phyloP scores from a whole-genome alignment of 1,284 basidiomycete genomes.

The Pyrrhoderma noxium region DNA sequence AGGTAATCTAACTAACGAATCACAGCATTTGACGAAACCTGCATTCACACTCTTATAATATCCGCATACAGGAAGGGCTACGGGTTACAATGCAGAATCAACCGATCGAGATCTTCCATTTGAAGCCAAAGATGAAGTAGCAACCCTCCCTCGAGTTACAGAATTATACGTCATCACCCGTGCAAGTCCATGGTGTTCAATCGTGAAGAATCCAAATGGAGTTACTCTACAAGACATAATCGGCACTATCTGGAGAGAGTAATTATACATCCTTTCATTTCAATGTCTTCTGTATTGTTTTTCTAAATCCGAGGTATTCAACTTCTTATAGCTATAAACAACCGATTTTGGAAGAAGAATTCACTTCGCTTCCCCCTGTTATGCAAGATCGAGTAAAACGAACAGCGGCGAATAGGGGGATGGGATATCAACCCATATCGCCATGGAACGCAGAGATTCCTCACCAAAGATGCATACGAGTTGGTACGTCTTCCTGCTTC shows the following conservation, averaged over 20 bases:
- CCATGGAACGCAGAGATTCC: constrained; percentile 39
- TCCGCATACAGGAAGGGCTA: constrained; percentile 39
- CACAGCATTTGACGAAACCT: not conserved
- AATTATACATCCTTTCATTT: constrained; percentile 24
- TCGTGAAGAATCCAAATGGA: constrained; percentile 61
- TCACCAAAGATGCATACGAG: not conserved
- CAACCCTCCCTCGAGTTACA: constrained; percentile 68
- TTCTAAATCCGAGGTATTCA: not conserved
- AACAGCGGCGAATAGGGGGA: constrained; percentile 38
- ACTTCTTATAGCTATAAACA: constrained; percentile 52
- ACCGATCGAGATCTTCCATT: constrained; percentile 58
- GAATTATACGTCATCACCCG: constrained; percentile 69
- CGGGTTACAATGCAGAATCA: constrained; percentile 51
- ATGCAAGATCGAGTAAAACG: constrained; percentile 65
- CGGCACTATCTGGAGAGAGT: constrained; percentile 64
- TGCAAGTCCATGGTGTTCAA: constrained; percentile 71
- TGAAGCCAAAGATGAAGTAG: constrained; percentile 63
- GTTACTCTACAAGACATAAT: constrained; percentile 70
- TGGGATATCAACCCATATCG: constrained; percentile 39
- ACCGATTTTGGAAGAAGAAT: constrained; percentile 60
- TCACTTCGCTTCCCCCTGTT: constrained; percentile 48
- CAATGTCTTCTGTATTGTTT: not conserved
- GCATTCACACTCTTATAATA: no score
- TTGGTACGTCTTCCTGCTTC: not conserved
- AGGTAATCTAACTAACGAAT: constrained; percentile 31